Evolutionary conservation across 2,329 filamentous ascomycete genomes (phyloP), one percentile per base, ranked within the genome.

Genomic region (Pseudogymnoascus destructans): DNA sequence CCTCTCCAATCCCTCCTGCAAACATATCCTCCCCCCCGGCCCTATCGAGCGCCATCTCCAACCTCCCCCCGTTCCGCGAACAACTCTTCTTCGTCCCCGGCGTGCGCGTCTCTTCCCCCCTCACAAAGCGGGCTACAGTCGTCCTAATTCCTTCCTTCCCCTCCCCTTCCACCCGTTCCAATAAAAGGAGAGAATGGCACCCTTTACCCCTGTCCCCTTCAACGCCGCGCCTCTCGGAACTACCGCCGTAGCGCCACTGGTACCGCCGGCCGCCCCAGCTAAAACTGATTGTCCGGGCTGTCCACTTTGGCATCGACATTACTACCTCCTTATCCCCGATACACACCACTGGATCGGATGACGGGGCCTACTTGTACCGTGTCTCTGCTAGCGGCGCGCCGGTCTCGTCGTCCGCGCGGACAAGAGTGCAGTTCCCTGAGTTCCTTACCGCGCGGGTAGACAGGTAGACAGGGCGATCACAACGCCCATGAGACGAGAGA

Each of bases 201-300:
- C 13, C 67, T 73, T 66, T 68, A 77, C 72, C 80, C 76, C 5
- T 68, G 66, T 6, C 70, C 70, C n/a, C 69, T 66, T 15, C 73
- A 73, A 66, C 57, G 46, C 71, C 70, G 13, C 67, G 73, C 66
- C 68, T 77, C 72, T 80, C 77, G 3, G 68, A 66, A 4, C 70
- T 70, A 13, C 69, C 66, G 13, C 73, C 74, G 65, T 84, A 83
- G 11, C 74, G 73, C 81, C 81, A 84, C 61, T 75, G 72, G 60
- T 81, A 80, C 1, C 68, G 72, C 11, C 78, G 79, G 25, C 59
- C 58, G 35, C 75, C 69, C 5, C 75, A 75, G 38, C 69, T 68
- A 62, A 84, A 77, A 9, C 62, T 64, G 25, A 73, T 71, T 2
- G 74, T 70, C 25, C 79, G 75, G 8, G 76, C 77, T 3, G 73